Base-by-base conservation (phyloP, 208 protist genomes). In the Leishmania arabica region DNA sequence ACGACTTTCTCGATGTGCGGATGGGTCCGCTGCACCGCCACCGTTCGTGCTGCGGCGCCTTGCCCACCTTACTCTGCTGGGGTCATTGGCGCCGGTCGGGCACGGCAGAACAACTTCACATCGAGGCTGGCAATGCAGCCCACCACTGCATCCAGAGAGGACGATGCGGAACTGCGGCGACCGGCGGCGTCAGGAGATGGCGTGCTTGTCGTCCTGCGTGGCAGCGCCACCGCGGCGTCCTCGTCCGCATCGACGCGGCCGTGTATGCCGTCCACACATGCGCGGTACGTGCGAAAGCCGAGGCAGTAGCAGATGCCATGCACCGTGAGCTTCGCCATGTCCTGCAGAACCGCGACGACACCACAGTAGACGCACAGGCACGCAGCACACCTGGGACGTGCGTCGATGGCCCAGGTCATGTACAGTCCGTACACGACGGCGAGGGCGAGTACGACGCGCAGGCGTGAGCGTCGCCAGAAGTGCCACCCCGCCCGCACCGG, bases 401-500 rank as follows among this genome's bases (percentile, higher is more conserved):
- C 24, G 34, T 40, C 31, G 40, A 40, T 17, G 4, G 45, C 8
- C 49, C 75, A 24, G 31, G 40, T 42, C 37, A 79, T 27, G 31
- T 51, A 8, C 1, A 81, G 5, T 21, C 54, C 58, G 15, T 70
- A 27, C 45, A 31, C 21, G 0, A 72, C 62, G n/a, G 47, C 8
- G 11, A 47, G 54, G 40, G 37, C 34, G 2, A 75, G 19, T 2
- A 79, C 49, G 54, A 73, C 68, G 37, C 53, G 51, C 27, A 34
- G 24, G 31, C 82, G 77, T 3, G 37, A 65, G 37, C 9, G 19
- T 8, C 40, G 7, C 64, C 37, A 31, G 17, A 85, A 75, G 21
- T 73, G 73, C 71, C 79, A 69, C 6, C 82, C 82, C 51, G 77
- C 76, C n/a, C 72, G 70, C 71, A 69, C 77, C 17, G 82, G 77